A percentile compares a stretch with the other conserved stretches of the same genome.
phyloP scores from a whole-genome alignment of 768 basidiomycete species.

The Exidia glandulosa region DNA sequence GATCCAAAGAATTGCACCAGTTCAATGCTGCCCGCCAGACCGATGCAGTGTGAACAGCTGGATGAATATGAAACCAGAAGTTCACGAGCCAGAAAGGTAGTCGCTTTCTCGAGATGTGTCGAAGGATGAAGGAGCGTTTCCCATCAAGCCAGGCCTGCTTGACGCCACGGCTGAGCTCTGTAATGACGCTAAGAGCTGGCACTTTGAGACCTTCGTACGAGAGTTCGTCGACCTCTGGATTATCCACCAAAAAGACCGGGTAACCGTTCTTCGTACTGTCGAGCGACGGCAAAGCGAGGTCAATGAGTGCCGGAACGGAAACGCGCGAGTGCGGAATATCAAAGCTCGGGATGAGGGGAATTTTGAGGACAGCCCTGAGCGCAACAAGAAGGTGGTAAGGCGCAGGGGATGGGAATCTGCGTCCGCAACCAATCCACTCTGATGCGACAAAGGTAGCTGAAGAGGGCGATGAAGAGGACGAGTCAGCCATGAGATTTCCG shows the following conservation, averaged over 20 bases:
- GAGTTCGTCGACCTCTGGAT: not conserved
- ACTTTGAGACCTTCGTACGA: not conserved
- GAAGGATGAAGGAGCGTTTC: not conserved
- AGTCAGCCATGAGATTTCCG: no score
- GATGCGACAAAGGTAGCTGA: not conserved
- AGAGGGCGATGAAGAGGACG: no score
- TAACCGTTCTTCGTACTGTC: not conserved
- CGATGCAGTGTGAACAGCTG: not conserved
- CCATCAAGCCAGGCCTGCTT: not conserved
- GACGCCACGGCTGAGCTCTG: not conserved
- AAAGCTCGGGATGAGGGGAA: not conserved
- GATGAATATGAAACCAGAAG: not conserved
- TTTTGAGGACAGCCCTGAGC: not conserved
- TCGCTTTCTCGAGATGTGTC: not conserved
- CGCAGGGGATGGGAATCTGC: not conserved
- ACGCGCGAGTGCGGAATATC: not conserved
- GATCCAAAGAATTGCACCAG: no score
- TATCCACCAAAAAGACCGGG: not conserved
- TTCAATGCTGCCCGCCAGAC: not conserved
- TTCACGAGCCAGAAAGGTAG: not conserved
- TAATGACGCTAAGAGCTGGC: not conserved
- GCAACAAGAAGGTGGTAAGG: not conserved
- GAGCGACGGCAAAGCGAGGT: not conserved
- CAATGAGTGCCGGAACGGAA: not conserved
- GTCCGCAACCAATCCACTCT: not conserved